phyloP scores from a whole-genome alignment of 441 rosid genomes.

The Adansonia grandidieri region DNA sequence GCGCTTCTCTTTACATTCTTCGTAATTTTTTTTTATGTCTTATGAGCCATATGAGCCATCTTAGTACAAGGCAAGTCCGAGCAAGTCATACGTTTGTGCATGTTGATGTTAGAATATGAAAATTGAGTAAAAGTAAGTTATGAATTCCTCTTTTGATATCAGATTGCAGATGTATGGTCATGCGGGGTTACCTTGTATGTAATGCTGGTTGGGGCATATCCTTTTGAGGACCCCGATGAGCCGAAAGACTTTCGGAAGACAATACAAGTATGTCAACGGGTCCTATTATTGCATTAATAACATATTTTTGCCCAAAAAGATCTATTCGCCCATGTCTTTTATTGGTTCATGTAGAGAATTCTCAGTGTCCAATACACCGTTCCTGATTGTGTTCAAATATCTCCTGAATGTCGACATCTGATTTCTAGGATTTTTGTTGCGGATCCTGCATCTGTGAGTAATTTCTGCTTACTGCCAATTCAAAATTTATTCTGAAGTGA shows the following conservation, averaged over 20 bases:
- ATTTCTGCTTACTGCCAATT: background rate
- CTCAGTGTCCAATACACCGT: slow-evolving; percentile 65
- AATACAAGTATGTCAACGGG: slow-evolving; percentile 43
- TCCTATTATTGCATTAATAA: background rate
- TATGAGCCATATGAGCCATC: background rate
- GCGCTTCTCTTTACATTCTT: background rate
- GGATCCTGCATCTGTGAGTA: slow-evolving; percentile 59
- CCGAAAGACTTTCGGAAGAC: slow-evolving; percentile 68
- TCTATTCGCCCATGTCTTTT: background rate
- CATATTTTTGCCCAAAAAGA: background rate
- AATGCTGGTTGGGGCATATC: slow-evolving; percentile 77
- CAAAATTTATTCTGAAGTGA: background rate
- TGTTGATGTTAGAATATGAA: background rate
- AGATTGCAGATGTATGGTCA: slow-evolving; percentile 87
- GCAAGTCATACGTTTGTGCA: background rate
- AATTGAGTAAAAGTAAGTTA: background rate
- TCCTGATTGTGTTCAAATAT: slow-evolving; percentile 56
- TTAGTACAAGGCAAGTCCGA: background rate
- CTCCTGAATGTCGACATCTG: slow-evolving; percentile 62
- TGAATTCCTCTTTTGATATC: slow-evolving; percentile 25
- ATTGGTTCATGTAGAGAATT: slow-evolving; percentile 50
- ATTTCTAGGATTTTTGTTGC: slow-evolving; percentile 69
- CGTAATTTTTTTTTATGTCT: too few species aligned
- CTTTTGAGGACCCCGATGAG: slow-evolving; percentile 74
- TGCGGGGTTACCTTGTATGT: slow-evolving; percentile 76